A percentile compares a stretch with the other conserved stretches of the same genome.
Conservation (phyloP, 2,329 filamentous ascomycete species). For the Arthroderma uncinatum region DNA sequence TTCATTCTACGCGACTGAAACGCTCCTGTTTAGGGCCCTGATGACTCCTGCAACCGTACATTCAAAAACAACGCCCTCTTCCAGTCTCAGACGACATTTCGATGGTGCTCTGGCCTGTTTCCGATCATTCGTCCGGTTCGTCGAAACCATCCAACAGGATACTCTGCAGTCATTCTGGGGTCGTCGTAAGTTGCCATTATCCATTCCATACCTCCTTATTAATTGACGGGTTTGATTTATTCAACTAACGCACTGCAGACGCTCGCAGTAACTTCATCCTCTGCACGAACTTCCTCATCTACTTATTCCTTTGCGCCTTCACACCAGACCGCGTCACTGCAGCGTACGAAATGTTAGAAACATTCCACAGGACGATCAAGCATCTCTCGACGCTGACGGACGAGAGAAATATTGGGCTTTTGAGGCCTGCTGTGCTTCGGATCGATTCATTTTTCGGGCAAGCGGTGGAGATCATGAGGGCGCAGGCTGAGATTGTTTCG, state of each 20-base stretch:
- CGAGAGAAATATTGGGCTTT: neutral
- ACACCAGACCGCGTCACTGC: neutral
- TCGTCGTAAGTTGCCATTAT: neutral
- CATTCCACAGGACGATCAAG: neutral
- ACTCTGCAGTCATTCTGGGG: neutral
- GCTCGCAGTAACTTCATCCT: neutral
- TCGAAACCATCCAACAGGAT: neutral
- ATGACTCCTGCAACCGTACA: neutral
- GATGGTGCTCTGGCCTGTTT: neutral
- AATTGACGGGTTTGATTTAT: neutral
- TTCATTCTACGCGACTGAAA: neutral
- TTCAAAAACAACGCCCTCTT: neutral
- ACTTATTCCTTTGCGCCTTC: neutral
- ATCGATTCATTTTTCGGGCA: conserved; percentile 2
- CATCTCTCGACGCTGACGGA: neutral
- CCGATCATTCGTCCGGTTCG: neutral
- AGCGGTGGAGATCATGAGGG: conserved; percentile 1
- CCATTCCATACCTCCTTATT: neutral
- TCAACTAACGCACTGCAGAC: neutral
- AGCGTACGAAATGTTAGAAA: neutral
- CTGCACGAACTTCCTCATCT: neutral
- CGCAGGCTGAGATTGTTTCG: neutral
- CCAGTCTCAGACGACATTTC: neutral
- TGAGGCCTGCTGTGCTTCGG: neutral
- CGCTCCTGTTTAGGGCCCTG: neutral